These are phyloP conservation scores for Phytophthora vignae DNA, from an alignment of 352 stramenopile species.

Conservation along the genomic window DNA sequence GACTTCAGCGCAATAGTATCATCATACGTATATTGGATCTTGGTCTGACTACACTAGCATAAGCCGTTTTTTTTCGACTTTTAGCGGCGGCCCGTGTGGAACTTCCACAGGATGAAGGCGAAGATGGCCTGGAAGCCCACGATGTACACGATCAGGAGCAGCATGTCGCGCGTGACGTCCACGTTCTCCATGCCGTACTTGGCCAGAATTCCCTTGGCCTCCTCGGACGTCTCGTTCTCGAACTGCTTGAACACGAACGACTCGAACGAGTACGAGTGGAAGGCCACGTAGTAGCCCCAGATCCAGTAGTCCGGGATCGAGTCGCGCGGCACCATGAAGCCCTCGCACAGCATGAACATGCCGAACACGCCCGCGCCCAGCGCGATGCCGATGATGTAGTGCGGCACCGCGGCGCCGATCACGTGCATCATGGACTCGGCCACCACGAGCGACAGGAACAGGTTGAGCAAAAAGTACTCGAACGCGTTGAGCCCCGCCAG, in stretches of 20 bases:
- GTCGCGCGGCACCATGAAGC: conserved; percentile 69
- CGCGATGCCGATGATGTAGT: conserved; percentile 75
- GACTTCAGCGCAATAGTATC: too few relatives aligned
- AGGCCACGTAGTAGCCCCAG: conserved; percentile 87
- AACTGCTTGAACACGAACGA: conserved; percentile 86
- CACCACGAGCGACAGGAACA: conserved; percentile 79
- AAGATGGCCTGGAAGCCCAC: too few relatives aligned
- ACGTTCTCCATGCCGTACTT: conserved; percentile 43
- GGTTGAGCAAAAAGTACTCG: conserved; percentile 62
- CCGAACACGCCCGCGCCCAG: too few relatives aligned
- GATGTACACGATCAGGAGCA: too few relatives aligned
- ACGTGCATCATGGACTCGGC: conserved; percentile 85
- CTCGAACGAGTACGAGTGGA: conserved; percentile 88
- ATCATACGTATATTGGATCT: too few relatives aligned
- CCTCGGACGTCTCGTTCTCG: conserved; percentile 29
- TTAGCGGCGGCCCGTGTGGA: too few relatives aligned
- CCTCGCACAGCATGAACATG: too few relatives aligned
- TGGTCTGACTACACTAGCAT: too few relatives aligned
- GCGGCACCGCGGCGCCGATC: conserved; percentile 69
- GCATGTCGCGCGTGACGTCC: too few relatives aligned
- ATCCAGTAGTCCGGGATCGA: conserved; percentile 74
- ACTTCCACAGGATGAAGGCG: too few relatives aligned
- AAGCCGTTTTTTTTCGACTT: too few relatives aligned
- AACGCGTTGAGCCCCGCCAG: conserved; percentile 65
- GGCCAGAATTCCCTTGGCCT: conserved; percentile 26